phyloP scores from a whole-genome alignment of 2,329 filamentous ascomycete species.

The Rachicladosporium sp. region DNA sequence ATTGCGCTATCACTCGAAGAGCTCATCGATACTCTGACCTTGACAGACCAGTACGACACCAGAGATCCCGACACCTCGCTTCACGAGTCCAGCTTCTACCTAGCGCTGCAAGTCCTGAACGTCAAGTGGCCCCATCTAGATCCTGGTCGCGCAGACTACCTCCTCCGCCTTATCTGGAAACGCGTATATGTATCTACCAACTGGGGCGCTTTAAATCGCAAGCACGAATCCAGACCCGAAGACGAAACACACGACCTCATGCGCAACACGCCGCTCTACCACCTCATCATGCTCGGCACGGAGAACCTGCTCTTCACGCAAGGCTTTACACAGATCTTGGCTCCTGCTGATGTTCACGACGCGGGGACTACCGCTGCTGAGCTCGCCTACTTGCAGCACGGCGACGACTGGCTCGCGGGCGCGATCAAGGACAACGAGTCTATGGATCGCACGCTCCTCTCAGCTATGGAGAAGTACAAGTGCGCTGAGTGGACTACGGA shows the following conservation, averaged over 20 bases:
- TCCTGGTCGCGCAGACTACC: slow-evolving; percentile 42
- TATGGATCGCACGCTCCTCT: too few relatives aligned
- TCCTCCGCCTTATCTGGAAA: slow-evolving; percentile 67
- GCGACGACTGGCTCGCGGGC: too few relatives aligned
- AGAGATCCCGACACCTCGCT: slow-evolving; percentile 36
- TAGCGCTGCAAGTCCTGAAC: slow-evolving; percentile 51
- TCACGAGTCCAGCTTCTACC: slow-evolving; percentile 54
- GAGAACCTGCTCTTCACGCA: slow-evolving; percentile 9
- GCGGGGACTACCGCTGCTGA: too few relatives aligned
- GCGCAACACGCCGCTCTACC: slow-evolving; percentile 22
- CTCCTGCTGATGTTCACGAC: too few relatives aligned
- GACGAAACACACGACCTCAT: slow-evolving; percentile 51
- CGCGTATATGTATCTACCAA: slow-evolving; percentile 73
- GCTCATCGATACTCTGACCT: slow-evolving; percentile 64
- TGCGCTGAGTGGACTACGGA: too few relatives aligned
- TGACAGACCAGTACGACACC: slow-evolving; percentile 47
- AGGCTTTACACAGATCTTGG: too few relatives aligned
- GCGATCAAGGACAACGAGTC: too few relatives aligned
- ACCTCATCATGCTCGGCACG: slow-evolving; percentile 33
- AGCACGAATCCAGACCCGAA: slow-evolving; percentile 61
- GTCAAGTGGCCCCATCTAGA: slow-evolving; percentile 41
- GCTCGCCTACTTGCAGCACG: too few relatives aligned
- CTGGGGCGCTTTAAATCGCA: slow-evolving; percentile 62
- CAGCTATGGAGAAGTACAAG: too few relatives aligned
- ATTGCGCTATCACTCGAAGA: slow-evolving; percentile 49